phyloP scores from a whole-genome alignment of 495 filamentous ascomycete genomes.

The Neurospora sp. region DNA sequence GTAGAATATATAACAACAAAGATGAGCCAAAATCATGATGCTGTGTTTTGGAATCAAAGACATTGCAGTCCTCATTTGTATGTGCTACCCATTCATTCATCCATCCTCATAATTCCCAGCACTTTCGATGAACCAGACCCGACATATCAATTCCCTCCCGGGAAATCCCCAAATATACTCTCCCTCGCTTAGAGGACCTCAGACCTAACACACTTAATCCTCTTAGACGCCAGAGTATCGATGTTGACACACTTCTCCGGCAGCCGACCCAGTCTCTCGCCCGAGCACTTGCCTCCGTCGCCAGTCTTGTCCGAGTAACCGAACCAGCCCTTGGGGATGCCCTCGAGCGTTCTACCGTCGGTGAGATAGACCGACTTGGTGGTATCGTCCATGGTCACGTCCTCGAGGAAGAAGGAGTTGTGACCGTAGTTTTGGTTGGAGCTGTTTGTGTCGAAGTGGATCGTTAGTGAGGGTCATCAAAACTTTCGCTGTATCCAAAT shows the following conservation, averaged over 20 bases:
- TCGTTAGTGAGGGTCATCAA: background rate
- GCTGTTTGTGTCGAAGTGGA: background rate
- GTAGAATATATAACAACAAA: background rate
- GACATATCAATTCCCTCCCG: too few species aligned
- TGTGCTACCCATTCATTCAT: too few species aligned
- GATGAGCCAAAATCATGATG: background rate
- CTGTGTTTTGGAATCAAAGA: too few species aligned
- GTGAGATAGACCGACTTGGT: background rate
- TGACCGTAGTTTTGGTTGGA: background rate
- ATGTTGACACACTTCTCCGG: background rate
- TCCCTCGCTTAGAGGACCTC: background rate
- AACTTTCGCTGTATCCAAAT: background rate
- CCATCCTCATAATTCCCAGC: too few species aligned
- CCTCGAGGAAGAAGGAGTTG: background rate
- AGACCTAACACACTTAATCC: background rate
- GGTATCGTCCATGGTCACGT: background rate
- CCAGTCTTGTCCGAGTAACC: background rate
- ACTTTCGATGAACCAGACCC: too few species aligned
- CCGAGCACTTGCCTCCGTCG: background rate
- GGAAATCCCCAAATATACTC: background rate
- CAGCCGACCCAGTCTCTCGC: background rate
- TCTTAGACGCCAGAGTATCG: background rate
- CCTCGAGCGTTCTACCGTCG: background rate
- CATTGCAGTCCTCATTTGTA: too few species aligned
- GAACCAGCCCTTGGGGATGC: background rate